Percentiles rank a stretch among this genome's conserved stretches.
These are phyloP conservation scores for Babesia sp. DNA, from an alignment of 169 alveolate species.

Conservation along the genomic window DNA sequence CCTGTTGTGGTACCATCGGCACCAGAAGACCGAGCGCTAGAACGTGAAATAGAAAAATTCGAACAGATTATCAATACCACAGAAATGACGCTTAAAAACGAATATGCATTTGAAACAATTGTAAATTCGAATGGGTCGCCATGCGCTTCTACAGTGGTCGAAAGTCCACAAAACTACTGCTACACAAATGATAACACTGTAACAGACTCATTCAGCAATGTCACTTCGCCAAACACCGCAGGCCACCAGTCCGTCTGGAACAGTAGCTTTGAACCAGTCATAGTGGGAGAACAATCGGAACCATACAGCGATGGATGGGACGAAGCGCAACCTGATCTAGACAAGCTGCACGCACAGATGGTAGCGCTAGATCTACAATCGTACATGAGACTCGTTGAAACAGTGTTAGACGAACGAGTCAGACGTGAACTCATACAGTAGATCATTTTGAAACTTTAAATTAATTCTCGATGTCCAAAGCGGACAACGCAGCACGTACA, in stretches of 20 bases:
- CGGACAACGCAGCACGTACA: slow-evolving; percentile 24
- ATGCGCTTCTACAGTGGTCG: slow-evolving; percentile 4
- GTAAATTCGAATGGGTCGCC: neutral
- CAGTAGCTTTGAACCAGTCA: slow-evolving; percentile 32
- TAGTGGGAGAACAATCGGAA: neutral
- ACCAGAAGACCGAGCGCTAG: neutral
- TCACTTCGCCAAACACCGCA: neutral
- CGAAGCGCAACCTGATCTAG: slow-evolving; percentile 28
- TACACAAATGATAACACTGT: slow-evolving; percentile 28
- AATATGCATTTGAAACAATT: neutral
- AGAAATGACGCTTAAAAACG: slow-evolving; percentile 1
- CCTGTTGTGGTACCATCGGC: neutral
- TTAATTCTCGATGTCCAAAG: slow-evolving; percentile 33
- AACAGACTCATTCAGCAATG: neutral
- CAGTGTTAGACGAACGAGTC: slow-evolving; percentile 58
- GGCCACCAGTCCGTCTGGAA: slow-evolving; percentile 1
- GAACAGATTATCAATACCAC: slow-evolving; percentile 14
- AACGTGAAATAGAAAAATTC: slow-evolving; percentile 18
- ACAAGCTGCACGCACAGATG: slow-evolving; percentile 28
- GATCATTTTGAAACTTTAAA: neutral
- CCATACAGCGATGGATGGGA: neutral
- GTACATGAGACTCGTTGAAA: slow-evolving; percentile 56
- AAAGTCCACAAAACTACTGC: neutral
- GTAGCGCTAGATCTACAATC: slow-evolving; percentile 50
- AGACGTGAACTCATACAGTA: slow-evolving; percentile 1